phyloP scores from a whole-genome alignment of 2,329 filamentous ascomycete species.

The Colletotrichum tropicale region DNA sequence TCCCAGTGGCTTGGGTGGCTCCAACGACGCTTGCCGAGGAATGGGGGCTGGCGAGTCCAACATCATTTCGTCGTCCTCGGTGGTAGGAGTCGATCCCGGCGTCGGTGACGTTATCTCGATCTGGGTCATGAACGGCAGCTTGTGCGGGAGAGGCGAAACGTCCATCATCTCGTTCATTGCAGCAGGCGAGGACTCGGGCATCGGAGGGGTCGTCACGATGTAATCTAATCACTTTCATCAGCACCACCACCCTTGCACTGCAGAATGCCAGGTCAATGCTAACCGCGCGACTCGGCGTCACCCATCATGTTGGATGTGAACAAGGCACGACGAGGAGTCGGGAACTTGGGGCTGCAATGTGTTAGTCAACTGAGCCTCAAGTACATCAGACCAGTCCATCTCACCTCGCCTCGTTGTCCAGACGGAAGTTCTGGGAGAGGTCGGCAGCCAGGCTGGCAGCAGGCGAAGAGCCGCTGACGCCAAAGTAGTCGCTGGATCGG shows the following conservation, averaged over 20 bases:
- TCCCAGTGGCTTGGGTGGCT: constrained; percentile 52
- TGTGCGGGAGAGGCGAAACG: constrained; percentile 91
- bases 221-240: constrained; percentile 57
- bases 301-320: constrained; percentile 77
- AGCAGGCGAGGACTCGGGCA: constrained; percentile 82
- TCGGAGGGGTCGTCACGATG: constrained; percentile 77
- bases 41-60: constrained; percentile 61
- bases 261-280: constrained; percentile 33
- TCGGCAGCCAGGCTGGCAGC: constrained; percentile 91
- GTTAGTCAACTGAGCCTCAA: constrained; percentile 18
- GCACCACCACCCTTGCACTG: not conserved
- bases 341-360: constrained; percentile 72
- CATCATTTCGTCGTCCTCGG: constrained; percentile 54
- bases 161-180: constrained; percentile 82
- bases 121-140: constrained; percentile 70
- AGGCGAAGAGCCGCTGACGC: constrained; percentile 85
- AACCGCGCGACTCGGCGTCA: constrained; percentile 63
- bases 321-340: constrained; percentile 82
- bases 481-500: constrained; percentile 79
- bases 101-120: constrained; percentile 76
- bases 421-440: constrained; percentile 94
- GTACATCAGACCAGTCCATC: constrained; percentile 34
- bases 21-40: constrained; percentile 49
- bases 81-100: constrained; percentile 55
- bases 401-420: constrained; percentile 84